phyloP scores from a whole-genome alignment of 768 basidiomycete species.

The Suillus discolor region DNA sequence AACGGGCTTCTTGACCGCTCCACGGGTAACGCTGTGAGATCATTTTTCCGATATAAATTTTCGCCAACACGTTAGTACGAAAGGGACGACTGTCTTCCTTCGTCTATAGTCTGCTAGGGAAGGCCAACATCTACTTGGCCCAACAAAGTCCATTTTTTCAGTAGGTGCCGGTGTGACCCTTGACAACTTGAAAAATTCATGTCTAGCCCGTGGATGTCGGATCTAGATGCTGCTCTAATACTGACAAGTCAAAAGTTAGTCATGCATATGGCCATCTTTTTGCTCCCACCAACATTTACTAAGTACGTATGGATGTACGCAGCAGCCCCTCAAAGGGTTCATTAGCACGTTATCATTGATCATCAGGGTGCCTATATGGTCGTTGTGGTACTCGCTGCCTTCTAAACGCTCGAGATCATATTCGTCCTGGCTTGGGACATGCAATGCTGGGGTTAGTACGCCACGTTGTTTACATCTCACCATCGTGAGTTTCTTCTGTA shows the following conservation, averaged over 20 bases:
- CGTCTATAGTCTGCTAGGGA: not conserved
- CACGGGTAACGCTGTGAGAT: not conserved
- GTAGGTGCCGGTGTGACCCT: not conserved
- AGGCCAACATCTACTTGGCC: not conserved
- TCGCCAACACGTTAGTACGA: not conserved
- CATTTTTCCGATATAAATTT: not conserved
- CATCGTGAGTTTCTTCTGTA: conserved; percentile 20
- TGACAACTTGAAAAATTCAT: not conserved
- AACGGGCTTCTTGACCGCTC: not conserved
- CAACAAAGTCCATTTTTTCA: not conserved
- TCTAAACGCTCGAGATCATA: conserved; percentile 45
- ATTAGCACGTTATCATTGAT: conserved; percentile 35
- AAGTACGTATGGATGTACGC: conserved; percentile 15
- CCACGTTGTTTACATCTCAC: conserved; percentile 24
- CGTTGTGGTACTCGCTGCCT: conserved; percentile 35
- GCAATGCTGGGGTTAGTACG: conserved; percentile 38
- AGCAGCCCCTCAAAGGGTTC: conserved; percentile 51
- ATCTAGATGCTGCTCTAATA: not conserved
- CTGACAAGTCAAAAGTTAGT: not conserved
- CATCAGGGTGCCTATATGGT: conserved; percentile 52
- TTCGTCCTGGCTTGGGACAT: conserved; percentile 44
- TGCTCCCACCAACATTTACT: not conserved
- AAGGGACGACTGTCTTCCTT: not conserved
- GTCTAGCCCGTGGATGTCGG: not conserved
- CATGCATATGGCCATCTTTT: not conserved